Conservation (phyloP, 805 yeast genomes). For the Candida ascalaphidarum region DNA sequence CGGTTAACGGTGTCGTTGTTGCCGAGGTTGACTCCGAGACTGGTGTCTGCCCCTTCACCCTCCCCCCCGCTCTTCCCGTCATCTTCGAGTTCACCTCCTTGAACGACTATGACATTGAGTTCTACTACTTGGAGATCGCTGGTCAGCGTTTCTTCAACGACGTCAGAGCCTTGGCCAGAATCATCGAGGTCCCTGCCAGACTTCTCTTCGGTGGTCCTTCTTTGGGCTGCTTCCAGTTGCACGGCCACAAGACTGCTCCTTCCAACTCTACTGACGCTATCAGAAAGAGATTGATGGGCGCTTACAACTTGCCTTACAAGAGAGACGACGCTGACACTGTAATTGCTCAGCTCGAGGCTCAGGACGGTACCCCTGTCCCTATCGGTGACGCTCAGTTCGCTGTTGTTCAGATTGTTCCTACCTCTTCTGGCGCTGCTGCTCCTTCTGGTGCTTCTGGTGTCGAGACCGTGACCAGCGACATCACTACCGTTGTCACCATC, state of each 20-base stretch:
- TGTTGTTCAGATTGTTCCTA: background rate
- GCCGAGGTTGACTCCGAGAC: conserved; percentile 32
- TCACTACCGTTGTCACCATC: conserved; percentile 18
- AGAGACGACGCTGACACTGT: conserved; percentile 23
- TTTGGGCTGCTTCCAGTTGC: conserved; percentile 21
- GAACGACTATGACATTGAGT: conserved; percentile 24
- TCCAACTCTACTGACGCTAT: conserved; percentile 32
- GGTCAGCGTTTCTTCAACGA: conserved; percentile 22
- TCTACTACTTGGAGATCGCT: conserved; percentile 22
- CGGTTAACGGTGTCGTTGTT: conserved; percentile 21
- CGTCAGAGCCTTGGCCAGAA: conserved; percentile 24
- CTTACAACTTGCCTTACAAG: conserved; percentile 11
- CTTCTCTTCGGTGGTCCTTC: conserved; percentile 13
- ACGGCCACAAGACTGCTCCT: conserved; percentile 15
- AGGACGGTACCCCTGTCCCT: conserved; percentile 17
- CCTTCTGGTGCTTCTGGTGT: conserved; percentile 9
- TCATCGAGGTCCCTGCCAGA: conserved; percentile 23
- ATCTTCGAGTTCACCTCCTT: conserved; percentile 15
- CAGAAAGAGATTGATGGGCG: conserved; percentile 28
- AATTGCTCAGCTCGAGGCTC: conserved; percentile 11
- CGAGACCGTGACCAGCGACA: conserved; percentile 7
- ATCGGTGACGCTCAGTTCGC: background rate
- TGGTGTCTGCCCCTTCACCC: conserved; percentile 29
- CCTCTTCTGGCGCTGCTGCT: conserved; percentile 4
- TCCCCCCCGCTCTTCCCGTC: conserved; percentile 20